Base-by-base conservation (phyloP, 352 stramenopile species). In the Blastocystis sp. region DNA sequence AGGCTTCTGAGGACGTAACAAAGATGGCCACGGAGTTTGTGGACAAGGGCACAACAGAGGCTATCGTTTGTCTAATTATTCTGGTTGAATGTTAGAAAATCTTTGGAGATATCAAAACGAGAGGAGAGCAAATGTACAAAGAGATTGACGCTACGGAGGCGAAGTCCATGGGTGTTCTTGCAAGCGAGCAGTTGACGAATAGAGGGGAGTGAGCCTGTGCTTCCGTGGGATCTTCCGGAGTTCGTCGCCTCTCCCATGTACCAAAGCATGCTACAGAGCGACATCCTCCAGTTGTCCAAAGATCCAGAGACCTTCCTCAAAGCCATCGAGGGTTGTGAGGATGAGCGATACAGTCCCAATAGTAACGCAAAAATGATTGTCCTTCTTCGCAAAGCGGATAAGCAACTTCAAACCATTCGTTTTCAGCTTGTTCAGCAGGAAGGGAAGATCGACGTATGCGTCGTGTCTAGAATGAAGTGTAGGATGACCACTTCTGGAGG, bases 401-500 rank as follows among this genome's bases (percentile, higher is more conserved):
- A n/a, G 28, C 40, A 45, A 52, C 34, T 84, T 2, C 45, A 84
- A 57, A 66, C 52, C n/a, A 59, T 63, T 34, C 74, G 74, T 54
- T 84, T 68, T 28, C 45, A 68, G 24, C 24, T 84, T 45, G 74
- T 84, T 14, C 74, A 84, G 74, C 54, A 43, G 17, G 74, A 66
- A 40, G 60, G 14, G 24, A 59, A 59, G 57, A 84, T 84, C 45
- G 74, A 84, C n/a, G 74, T 84, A 28, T 11, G 21, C 11, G n/a
- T 11, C 38, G 19, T 52, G 21, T 64, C 7, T 57, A 43, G 28
- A 34, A 34, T 34, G 28, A 34, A 66, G 9, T 10, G 40, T 84
- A 84, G 74, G 74, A 84, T 68, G 74, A 84, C 48, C 74, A 84
- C 57, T 84, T 84, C 57, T 84, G 74, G 74, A 84, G 52, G 24